Evolutionary conservation across 2,329 filamentous ascomycete species (phyloP), one percentile per base, ranked within the genome.

Genomic region (Aurifilum marmelostoma): DNA sequence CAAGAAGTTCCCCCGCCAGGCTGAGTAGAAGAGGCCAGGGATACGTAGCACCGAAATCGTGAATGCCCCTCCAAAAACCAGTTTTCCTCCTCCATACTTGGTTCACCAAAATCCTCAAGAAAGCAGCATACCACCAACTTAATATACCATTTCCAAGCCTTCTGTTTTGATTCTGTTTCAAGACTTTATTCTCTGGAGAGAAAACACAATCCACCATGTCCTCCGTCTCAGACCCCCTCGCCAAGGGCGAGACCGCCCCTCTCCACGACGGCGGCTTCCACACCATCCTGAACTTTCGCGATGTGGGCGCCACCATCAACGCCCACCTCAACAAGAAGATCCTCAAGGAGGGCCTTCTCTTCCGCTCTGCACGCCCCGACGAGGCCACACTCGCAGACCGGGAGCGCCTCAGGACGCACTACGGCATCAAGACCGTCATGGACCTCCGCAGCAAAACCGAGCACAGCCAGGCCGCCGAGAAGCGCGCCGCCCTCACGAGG

Each of bases 371-470:
- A 21, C 83, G 89, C 74, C 87, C 87, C 85, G 93, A 97, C 75
- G 89, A 93, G 77, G 92, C 92, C 47, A 91, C 91, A 0, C 75
- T 83, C 27, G 76, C 82, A 47, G 94, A 97, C 79, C 86, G 87
- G 67, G 77, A 82, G 43, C 80, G 82, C 41, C 83, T 97, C 14
- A 79, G 82, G 12, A 79, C 88, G 9, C 84, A 88, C 41, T 85
- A 90, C 73, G 84, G 86, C 29, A 87, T 97, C 72, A 87, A 84
- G 73, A 92, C 89, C 2, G 87, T 97, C 54, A 86, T 97, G 70
- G 94, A 97, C 80, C 82, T 97, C 14, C 87, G 94, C 67, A 92
- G 93, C 71, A 88, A 90, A 88, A 93, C 92, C 29, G 92, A 95
- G 78, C 91, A 93, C 75, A 83, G 88, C 71, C 87, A 89, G 75